phyloP scores from a whole-genome alignment of 129 eudicot species.

The Artemisia tridentata region DNA sequence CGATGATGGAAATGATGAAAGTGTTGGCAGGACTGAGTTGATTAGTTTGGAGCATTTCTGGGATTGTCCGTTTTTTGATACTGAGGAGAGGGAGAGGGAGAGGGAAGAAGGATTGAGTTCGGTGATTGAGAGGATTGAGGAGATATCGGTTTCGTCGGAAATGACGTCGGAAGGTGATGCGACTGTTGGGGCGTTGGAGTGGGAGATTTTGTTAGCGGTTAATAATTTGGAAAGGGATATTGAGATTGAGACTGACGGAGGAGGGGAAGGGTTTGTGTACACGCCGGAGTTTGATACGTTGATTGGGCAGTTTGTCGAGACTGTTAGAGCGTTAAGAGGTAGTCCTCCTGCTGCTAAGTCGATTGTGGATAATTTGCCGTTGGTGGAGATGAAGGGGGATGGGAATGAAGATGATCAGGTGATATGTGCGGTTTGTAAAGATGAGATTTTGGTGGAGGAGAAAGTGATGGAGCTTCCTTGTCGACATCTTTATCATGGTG shows the following conservation, averaged over 20 bases:
- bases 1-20: constrained; percentile 29
- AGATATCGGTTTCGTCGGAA: constrained; percentile 49
- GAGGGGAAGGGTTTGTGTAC: constrained; percentile 36
- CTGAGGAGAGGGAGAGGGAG: constrained; percentile 44
- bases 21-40: constrained; percentile 9
- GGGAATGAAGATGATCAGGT: constrained; percentile 31
- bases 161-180: constrained; percentile 42
- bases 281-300: constrained; percentile 50
- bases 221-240: constrained; percentile 47
- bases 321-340: constrained; percentile 57
- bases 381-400: constrained; percentile 38
- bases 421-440: constrained; percentile 89
- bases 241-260: constrained; percentile 49
- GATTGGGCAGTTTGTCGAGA: constrained; percentile 59
- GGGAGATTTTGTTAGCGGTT: constrained; percentile 71
- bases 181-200: constrained; percentile 42
- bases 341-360: constrained; percentile 88
- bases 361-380: constrained; percentile 63
- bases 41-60: constrained; percentile 31
- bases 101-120: constrained; percentile 45
- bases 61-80: constrained; percentile 41
- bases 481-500: constrained; percentile 75
- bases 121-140: constrained; percentile 63
- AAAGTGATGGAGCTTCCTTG: constrained; percentile 73
- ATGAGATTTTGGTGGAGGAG: constrained; percentile 63